phyloP scores from a whole-genome alignment of 23 red algal genomes.

The Rhodosorus marinus region DNA sequence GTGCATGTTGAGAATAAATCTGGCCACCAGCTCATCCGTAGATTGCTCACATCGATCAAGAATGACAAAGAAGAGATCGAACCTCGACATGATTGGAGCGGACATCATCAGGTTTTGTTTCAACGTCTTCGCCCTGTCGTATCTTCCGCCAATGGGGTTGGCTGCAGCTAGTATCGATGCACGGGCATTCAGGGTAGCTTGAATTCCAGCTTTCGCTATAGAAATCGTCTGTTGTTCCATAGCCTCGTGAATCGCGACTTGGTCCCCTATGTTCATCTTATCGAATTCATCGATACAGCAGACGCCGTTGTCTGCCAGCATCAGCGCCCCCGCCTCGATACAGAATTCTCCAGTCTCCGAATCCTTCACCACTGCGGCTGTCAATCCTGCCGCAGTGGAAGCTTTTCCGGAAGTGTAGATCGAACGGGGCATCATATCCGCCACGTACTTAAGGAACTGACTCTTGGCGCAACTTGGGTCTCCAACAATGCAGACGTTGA shows the following conservation, averaged over 20 bases:
- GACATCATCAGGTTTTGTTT: conserved; percentile 88
- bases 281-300: conserved; percentile 99
- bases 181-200: conserved; percentile 93
- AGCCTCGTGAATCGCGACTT: conserved; percentile 98
- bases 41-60: conserved; percentile 86
- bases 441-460: conserved; percentile 97
- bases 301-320: conserved; percentile 96
- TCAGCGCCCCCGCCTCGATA: conserved; percentile 97
- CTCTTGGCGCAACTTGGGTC: conserved; percentile 85
- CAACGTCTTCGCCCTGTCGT: conserved; percentile 72
- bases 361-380: conserved; percentile 89
- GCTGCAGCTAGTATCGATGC: conserved; percentile 91
- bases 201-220: conserved; percentile 96
- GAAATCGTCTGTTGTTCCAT: conserved; percentile 99
- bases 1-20: conserved; percentile 74
- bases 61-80: conserved; percentile 98
- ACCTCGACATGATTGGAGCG: conserved; percentile 96
- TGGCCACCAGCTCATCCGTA: conserved; percentile 64
- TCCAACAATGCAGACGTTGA: conserved; percentile 95
- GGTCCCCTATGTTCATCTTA: conserved; percentile 95
- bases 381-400: conserved; percentile 91
- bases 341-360: conserved; percentile 89
- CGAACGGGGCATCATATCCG: conserved; percentile 63
- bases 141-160: conserved; percentile 84
- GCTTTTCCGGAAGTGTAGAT: conserved; percentile 96